These are phyloP conservation scores for Verticillium klebahnii DNA, from an alignment of 2,329 filamentous ascomycete species.

Conservation along the genomic window DNA sequence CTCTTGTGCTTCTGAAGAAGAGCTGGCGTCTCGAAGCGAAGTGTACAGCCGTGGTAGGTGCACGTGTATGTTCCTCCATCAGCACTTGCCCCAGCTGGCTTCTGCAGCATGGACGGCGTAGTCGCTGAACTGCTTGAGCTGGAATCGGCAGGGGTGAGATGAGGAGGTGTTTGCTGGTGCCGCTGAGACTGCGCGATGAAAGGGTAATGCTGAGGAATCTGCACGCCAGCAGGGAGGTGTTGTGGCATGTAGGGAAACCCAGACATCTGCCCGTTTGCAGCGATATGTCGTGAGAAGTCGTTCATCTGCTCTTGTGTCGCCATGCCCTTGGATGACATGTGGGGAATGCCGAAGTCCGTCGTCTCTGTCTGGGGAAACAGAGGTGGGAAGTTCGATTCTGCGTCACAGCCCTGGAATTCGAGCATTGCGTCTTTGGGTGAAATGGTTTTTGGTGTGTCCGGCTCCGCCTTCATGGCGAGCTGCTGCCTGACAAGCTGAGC, in stretches of 20 bases:
- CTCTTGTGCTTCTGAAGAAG: conserved; percentile 94
- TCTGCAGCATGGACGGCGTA: conserved; percentile 31
- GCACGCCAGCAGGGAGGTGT: conserved; percentile 27
- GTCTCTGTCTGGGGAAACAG: conserved; percentile 64
- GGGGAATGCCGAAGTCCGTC: conserved; percentile 30
- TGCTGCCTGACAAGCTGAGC: conserved; percentile 40
- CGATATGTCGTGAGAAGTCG: neutral
- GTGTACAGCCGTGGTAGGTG: conserved; percentile 85
- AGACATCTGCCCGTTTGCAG: neutral
- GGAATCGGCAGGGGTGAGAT: conserved; percentile 39
- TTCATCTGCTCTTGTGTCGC: neutral
- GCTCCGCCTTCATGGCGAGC: conserved; percentile 36
- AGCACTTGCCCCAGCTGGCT: conserved; percentile 61
- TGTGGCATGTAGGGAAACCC: conserved; percentile 23
- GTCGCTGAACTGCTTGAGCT: conserved; percentile 24
- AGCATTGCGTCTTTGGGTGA: conserved; percentile 89
- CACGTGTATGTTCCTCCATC: conserved; percentile 92
- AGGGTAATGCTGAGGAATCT: conserved; percentile 28
- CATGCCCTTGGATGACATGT: neutral
- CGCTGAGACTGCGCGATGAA: conserved; percentile 34
- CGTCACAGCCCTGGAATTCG: conserved; percentile 75
- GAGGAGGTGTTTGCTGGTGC: conserved; percentile 28
- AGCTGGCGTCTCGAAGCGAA: conserved; percentile 82
- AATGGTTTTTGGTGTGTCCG: conserved; percentile 71
- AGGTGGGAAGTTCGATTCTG: conserved; percentile 59